phyloP scores from a whole-genome alignment of 257 asterid species.

The Verbascum thapsus region DNA sequence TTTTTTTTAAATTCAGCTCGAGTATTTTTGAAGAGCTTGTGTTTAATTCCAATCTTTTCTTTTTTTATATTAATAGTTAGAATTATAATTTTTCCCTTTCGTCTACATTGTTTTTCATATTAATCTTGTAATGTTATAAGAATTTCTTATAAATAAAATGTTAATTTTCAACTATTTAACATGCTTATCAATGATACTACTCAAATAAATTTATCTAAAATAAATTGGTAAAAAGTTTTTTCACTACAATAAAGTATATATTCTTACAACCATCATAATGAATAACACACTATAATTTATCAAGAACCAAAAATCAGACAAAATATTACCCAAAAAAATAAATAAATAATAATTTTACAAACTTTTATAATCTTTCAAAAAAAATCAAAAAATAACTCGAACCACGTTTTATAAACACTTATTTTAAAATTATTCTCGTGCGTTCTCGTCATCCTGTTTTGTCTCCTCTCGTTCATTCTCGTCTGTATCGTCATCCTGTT shows the following conservation, averaged over 20 bases:
- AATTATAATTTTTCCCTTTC: too few species aligned
- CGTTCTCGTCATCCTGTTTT: constrained; percentile 33
- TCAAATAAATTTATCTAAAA: not conserved
- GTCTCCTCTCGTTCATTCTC: constrained; percentile 23
- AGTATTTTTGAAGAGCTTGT: too few species aligned
- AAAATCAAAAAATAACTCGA: not conserved
- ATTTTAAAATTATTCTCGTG: constrained; percentile 29
- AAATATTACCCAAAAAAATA: too few species aligned
- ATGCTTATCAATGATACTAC: not conserved
- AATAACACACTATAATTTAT: not conserved
- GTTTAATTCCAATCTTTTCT: too few species aligned
- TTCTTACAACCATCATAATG: constrained; percentile 15
- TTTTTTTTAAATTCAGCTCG: too few species aligned
- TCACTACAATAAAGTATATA: constrained; percentile 26
- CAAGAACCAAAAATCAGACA: constrained; percentile 1
- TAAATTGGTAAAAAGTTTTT: not conserved
- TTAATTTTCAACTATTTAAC: too few species aligned
- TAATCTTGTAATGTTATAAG: too few species aligned
- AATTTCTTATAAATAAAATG: too few species aligned
- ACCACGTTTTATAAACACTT: not conserved
- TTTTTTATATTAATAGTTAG: too few species aligned
- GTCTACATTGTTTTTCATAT: too few species aligned
- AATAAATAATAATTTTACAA: not conserved
- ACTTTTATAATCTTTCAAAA: not conserved
- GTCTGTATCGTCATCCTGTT: constrained; percentile 5